phyloP scores from a whole-genome alignment of 495 filamentous ascomycete genomes.

The Podospora pseudocomata region DNA sequence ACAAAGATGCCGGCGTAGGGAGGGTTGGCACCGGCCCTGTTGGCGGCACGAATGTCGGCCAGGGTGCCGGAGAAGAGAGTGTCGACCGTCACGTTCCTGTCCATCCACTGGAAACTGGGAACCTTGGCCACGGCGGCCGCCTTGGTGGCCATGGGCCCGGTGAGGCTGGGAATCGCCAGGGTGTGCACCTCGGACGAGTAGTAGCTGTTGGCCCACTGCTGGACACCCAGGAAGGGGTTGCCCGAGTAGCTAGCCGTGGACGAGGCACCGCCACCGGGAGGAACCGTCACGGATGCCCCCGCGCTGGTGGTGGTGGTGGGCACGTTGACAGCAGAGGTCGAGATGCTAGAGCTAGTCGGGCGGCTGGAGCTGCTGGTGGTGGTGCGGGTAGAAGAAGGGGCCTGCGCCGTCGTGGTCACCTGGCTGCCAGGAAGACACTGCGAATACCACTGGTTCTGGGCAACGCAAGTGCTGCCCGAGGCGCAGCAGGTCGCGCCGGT shows the following conservation, averaged over 20 bases:
- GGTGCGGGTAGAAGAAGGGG: conserved; percentile 13
- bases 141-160: conserved; percentile 37
- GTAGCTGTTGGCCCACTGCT: conserved; percentile 56
- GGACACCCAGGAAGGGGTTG: conserved; percentile 54
- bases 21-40: conserved; percentile 49
- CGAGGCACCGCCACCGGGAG: conserved; percentile 20
- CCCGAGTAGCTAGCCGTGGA: conserved; percentile 37
- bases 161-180: conserved; percentile 49
- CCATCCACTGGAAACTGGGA: conserved; percentile 71
- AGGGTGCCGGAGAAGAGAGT: conserved; percentile 52
- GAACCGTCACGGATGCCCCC: conserved; percentile 7
- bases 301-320: conserved; percentile 14
- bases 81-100: conserved; percentile 55
- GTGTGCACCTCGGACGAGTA: conserved; percentile 54
- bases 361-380: conserved; percentile 17
- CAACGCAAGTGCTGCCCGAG: conserved; percentile 42
- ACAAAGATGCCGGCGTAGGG: conserved; percentile 48
- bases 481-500: conserved; percentile 47
- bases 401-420: conserved; percentile 23
- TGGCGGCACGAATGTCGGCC: conserved; percentile 52
- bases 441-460: conserved; percentile 45
- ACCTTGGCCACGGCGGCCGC: conserved; percentile 59
- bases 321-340: conserved; percentile 18
- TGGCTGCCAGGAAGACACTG: conserved; percentile 43
- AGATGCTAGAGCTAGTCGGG: not conserved